Base-by-base conservation (phyloP, 2,329 filamentous ascomycete species). In the Cordyceps farinosa region DNA sequence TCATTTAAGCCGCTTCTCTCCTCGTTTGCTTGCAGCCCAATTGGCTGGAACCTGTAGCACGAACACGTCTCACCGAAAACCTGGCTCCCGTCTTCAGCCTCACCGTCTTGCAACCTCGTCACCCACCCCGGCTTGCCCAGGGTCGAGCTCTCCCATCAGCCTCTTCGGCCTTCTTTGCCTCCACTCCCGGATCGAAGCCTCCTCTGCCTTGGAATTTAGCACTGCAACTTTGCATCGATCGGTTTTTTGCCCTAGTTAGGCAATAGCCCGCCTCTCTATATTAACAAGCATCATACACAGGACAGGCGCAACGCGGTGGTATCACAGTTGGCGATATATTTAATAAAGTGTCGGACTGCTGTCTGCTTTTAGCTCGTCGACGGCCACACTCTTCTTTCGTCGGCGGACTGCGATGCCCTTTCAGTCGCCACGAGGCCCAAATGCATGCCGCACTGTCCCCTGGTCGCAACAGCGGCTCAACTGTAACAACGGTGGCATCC, bases 211-310 rank as follows among this genome's bases (percentile, higher is more conserved):
- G 17, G 8, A 34, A 15, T 52, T 38, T 54, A 54, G 50, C 32
- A 45, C 15, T 55, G 32, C 42, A 11, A 61, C 50, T 47, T 34
- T 60, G 30, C n/a, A 54, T 61, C 59, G 42, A 61, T 55, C 51
- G 51, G 42, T 47, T 44, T 48, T 30, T 38, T 40, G 34, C 48
- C 58, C 48, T 15, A 45, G 58, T 29, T 45, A 5, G 48, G 36
- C 56, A 51, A 51, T 30, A 51, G 36, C 32, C 42, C 55, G 55
- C 34, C 27, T 48, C 34, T 50, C 34, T 27, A 44, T 42, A 30
- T 51, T 42, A 51, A 13, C 36, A 13, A 42, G 45, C 22, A 50
- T 51, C 4, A 10, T 11, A n/a, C 30, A 3, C 32, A 27, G 11
- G 29, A 56, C 9, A 30, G 52, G 36, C 27, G 11, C 27, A 42